Percentiles rank a stretch among this genome's conserved stretches.
These are phyloP conservation scores for Sanghuangporus sanghuang DNA, from an alignment of 1,284 basidiomycete genomes.

Conservation along the genomic window DNA sequence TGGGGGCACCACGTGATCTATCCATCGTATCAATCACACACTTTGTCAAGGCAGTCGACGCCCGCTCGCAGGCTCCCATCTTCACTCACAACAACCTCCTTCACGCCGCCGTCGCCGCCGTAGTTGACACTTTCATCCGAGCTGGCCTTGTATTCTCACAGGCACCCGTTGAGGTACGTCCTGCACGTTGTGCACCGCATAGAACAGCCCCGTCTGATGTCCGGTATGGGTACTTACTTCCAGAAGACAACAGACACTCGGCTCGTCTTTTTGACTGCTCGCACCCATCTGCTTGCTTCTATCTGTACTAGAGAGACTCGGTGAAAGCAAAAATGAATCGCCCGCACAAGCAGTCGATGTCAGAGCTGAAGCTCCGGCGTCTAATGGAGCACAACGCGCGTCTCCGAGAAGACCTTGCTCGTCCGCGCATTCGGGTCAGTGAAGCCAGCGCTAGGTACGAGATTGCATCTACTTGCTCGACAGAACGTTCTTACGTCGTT, in stretches of 20 bases:
- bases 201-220: slow-evolving; percentile 8
- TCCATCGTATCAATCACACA: background rate
- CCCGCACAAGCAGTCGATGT: slow-evolving; percentile 65
- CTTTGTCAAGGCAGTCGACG: background rate
- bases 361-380: slow-evolving; percentile 78
- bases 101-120: background rate
- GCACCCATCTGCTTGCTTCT: background rate
- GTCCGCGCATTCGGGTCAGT: slow-evolving; percentile 70
- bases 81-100: background rate
- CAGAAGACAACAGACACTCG: background rate
- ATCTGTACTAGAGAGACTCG: background rate
- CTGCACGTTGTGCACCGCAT: slow-evolving; percentile 1
- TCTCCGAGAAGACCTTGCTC: slow-evolving; percentile 68
- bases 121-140: background rate
- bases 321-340: slow-evolving; percentile 41
- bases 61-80: background rate
- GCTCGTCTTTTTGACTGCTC: background rate
- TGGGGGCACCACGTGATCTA: background rate
- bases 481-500: background rate
- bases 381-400: slow-evolving; percentile 77
- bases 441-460: slow-evolving; percentile 69
- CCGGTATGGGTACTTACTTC: background rate
- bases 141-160: background rate
- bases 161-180: background rate
- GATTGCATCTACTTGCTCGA: background rate